Evolutionary conservation across 495 filamentous ascomycete genomes (phyloP).

Genomic region (Neurospora intermedia): DNA sequence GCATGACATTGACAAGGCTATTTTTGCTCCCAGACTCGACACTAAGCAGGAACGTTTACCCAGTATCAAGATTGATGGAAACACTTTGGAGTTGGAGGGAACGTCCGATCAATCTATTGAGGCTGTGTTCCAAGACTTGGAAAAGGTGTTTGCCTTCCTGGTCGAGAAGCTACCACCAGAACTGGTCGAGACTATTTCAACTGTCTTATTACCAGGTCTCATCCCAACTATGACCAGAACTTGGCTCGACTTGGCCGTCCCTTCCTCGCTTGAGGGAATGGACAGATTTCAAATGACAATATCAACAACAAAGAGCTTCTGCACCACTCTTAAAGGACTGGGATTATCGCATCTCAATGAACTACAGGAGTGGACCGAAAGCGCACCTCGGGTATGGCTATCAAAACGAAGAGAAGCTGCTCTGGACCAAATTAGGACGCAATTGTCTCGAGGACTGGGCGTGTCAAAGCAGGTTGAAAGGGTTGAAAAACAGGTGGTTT

Average conservation of each 20-base stretch:
- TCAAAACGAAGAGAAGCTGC: conserved; percentile 69
- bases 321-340: conserved; percentile 46
- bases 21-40: conserved; percentile 42
- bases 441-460: conserved; percentile 53
- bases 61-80: conserved; percentile 27
- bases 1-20: conserved; percentile 35
- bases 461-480: conserved; percentile 60
- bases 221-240: conserved; percentile 52
- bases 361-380: conserved; percentile 69
- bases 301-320: conserved; percentile 49
- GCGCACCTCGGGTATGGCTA: conserved; percentile 73
- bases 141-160: conserved; percentile 53
- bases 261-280: conserved; percentile 58
- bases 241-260: conserved; percentile 70
- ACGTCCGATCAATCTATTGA: conserved; percentile 29
- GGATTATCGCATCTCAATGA: conserved; percentile 59
- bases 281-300: conserved; percentile 56
- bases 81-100: conserved; percentile 20
- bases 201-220: conserved; percentile 55
- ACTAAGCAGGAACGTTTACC: conserved; percentile 18
- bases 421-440: conserved; percentile 59
- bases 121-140: conserved; percentile 48
- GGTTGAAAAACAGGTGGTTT: conserved; percentile 71
- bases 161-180: conserved; percentile 51
- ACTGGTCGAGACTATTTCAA: conserved; percentile 50